Evolutionary conservation across 441 rosid genomes (phyloP), one percentile per base, ranked within the genome.

Genomic region (Populus trichocarpa): DNA sequence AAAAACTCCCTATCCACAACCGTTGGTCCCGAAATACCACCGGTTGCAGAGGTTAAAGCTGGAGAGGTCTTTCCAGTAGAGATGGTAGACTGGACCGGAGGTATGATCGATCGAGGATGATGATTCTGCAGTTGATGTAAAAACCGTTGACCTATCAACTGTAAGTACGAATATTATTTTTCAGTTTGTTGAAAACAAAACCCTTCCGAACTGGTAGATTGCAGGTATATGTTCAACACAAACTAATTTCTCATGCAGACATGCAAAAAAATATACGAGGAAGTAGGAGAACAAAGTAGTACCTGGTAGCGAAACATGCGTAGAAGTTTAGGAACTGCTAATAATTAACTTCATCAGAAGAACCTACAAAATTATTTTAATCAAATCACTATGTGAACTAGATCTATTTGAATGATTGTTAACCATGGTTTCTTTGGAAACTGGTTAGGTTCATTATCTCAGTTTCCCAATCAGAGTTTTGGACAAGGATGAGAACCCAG

Each of bases 71-170:
- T 92, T 76, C 84, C 91, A 70, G 84, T 88, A 18, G 98, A 93
- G 82, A 93, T 92, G 99, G 81, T 93, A 28, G 98, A 95, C 81
- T 84, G 85, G 85, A 92, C 95, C 8, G 96, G 96, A 73, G 97
- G 97, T 71, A 70, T 13, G 57, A 77, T 95, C 69, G 57, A 77
- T 95, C 69, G 89, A 86, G 77, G 98, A 95, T 70, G 83, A 91
- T 83, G 87, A 71, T 28, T 92, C 91, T 50, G 91, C 97, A 63
- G 13, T n/a, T 11, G 96, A 91, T 75, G 78, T 91, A 0, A 92
- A 92, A 80, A 72, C 77, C 78, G 61, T 82, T 53, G 93, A 90
- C 81, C 87, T 88, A 2, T 84, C 96, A 18, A 81, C 86, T 20
- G 98, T 92, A 89, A 90, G 94, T 83, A 69, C 26, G 28, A 36